Evolutionary conservation across 2,329 filamentous ascomycete genomes (phyloP), one percentile per base, ranked within the genome.

Genomic region (Parastagonospora avenae): DNA sequence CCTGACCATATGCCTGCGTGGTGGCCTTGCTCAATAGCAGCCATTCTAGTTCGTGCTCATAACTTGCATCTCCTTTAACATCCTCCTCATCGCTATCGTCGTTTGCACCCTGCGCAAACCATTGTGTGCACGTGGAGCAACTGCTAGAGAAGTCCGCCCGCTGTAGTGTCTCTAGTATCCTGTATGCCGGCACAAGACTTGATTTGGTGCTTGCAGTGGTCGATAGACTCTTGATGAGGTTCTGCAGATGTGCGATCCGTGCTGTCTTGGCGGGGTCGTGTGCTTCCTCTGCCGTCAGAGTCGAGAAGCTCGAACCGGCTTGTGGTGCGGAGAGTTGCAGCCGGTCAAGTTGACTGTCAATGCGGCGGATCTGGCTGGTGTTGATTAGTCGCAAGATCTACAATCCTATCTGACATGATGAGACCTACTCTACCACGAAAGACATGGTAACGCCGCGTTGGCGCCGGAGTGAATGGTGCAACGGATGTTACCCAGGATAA

Each of bases 11-110:
- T 1, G 89, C 87, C 68, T 97, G 93, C n/a, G 92, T 85, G 0
- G 92, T 90, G 4, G 92, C 92, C 73, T 97, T 99, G 74, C 89
- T 91, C 28, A 95, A 83, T 12, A 97, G 79, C 19, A 97, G 77
- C 94, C 94, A 97, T 73, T 96, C 89, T 42, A 97, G 82, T 65
- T 97, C 90, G 43, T 83, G 81, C 68, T 92, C 87, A 65, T 90
- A 88, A 50, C 62, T 67, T 6, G 63, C 57, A 30, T 63, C 63
- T 12, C 48, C 45, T 10, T 53, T 37, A 10, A 11, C 11, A 32
- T 45, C 45, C 63, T 48, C 74, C 66, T 45, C 62, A 55, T 58
- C 35, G 64, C 50, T 35, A 27, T 55, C 69, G 62, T 58, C 47
- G n/a, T 56, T 52, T 12, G 58, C 71, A 62, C 60, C 46, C 43